Percentiles rank a stretch among this genome's conserved stretches.
Evolutionary conservation across 2,329 filamentous ascomycete species (phyloP).

Genomic region (Trichoderma arundinaceum): DNA sequence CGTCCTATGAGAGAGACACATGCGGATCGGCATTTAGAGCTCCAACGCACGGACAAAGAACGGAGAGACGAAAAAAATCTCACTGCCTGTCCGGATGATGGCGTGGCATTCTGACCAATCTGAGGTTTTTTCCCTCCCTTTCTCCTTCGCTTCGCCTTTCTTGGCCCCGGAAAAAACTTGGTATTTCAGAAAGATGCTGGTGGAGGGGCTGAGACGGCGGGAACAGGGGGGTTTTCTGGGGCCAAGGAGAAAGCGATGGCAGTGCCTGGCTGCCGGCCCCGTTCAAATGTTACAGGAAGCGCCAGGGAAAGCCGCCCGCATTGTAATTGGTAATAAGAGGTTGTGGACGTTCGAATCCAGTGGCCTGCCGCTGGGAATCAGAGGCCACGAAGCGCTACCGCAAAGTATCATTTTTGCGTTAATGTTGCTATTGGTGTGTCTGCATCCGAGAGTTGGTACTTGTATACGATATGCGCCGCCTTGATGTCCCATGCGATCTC

Average conservation of each 20-base stretch:
- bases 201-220: constrained; percentile 21
- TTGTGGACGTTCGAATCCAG: neutral
- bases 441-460: neutral
- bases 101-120: neutral
- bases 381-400: constrained; percentile 1
- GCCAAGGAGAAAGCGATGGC: constrained; percentile 19
- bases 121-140: neutral
- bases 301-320: constrained; percentile 21
- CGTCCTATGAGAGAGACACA: neutral
- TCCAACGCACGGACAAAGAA: neutral
- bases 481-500: neutral
- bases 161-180: neutral
- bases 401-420: neutral
- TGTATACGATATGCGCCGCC: neutral
- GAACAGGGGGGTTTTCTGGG: constrained; percentile 9
- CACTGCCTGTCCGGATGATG: neutral
- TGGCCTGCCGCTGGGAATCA: neutral
- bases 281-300: constrained; percentile 25
- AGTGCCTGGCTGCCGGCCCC: constrained; percentile 8
- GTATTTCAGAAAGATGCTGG: neutral
- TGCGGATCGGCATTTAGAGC: constrained; percentile 27
- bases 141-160: constrained; percentile 10
- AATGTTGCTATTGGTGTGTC: neutral
- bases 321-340: constrained; percentile 18
- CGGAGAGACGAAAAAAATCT: neutral